Percentiles rank a stretch among this genome's conserved stretches.
phyloP scores from a whole-genome alignment of 1,139 yeast genomes.

The Suhomyces maxii region DNA sequence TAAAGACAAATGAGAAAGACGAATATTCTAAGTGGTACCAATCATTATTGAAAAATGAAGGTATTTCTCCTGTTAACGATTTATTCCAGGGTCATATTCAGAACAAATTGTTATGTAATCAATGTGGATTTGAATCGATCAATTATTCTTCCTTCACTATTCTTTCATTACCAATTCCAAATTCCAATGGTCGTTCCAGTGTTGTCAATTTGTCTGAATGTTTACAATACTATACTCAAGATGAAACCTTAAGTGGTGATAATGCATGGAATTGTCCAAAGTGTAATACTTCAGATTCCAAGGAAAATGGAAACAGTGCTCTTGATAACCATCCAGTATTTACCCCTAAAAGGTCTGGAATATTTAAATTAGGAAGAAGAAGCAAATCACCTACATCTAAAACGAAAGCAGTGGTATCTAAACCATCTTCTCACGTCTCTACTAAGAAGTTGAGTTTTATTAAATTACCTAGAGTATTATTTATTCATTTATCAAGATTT shows the following conservation, averaged over 20 bases:
- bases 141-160: slow-evolving; percentile 63
- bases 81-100: slow-evolving; percentile 70
- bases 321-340: slow-evolving; percentile 44
- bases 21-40: slow-evolving; percentile 64
- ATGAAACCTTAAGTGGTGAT: slow-evolving; percentile 67
- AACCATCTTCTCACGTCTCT: slow-evolving; percentile 25
- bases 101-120: slow-evolving; percentile 58
- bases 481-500: slow-evolving; percentile 65
- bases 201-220: slow-evolving; percentile 59
- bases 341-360: slow-evolving; percentile 30
- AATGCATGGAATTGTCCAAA: slow-evolving; percentile 81
- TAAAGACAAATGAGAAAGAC: slow-evolving; percentile 34
- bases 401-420: slow-evolving; percentile 14
- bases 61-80: slow-evolving; percentile 64
- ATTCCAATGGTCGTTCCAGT: slow-evolving; percentile 21
- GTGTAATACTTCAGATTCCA: slow-evolving; percentile 35
- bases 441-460: slow-evolving; percentile 61
- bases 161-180: slow-evolving; percentile 68
- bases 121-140: slow-evolving; percentile 61
- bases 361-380: slow-evolving; percentile 37
- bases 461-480: slow-evolving; percentile 60
- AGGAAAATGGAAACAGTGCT: slow-evolving; percentile 9
- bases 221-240: slow-evolving; percentile 63
- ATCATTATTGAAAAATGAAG: slow-evolving; percentile 51
- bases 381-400: slow-evolving; percentile 34